Evolutionary conservation across 1,284 basidiomycete genomes (phyloP).

Genomic region (Irpex rosettiformis): DNA sequence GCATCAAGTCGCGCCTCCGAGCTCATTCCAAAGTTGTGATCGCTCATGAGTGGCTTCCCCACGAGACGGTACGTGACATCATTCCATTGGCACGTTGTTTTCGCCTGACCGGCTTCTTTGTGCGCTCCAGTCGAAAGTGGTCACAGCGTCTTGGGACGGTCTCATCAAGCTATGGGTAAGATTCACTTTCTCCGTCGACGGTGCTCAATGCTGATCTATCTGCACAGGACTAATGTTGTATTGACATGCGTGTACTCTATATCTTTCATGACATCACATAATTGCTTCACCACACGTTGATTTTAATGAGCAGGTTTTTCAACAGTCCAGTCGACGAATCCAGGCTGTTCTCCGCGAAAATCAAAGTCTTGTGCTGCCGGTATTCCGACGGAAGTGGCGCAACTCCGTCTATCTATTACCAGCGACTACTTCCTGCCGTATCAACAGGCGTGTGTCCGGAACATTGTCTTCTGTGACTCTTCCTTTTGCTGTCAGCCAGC

Average conservation of each 20-base stretch:
- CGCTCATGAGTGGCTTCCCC: constrained; percentile 96
- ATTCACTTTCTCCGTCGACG: background rate
- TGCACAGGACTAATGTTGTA: constrained; percentile 11
- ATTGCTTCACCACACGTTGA: background rate
- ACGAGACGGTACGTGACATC: constrained; percentile 79
- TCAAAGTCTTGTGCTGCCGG: background rate
- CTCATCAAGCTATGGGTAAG: constrained; percentile 91
- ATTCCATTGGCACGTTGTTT: constrained; percentile 2
- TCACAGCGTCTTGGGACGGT: constrained; percentile 97
- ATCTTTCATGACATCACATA: constrained; percentile 12
- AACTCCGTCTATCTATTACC: background rate
- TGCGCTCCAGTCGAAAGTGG: constrained; percentile 76
- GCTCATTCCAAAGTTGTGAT: constrained; percentile 96
- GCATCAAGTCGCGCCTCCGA: constrained; percentile 85
- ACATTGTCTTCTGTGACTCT: background rate
- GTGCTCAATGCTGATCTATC: constrained; percentile 1
- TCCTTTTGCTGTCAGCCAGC: background rate
- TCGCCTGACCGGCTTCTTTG: constrained; percentile 4
- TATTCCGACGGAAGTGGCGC: background rate
- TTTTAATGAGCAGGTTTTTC: background rate
- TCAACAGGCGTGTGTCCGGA: background rate
- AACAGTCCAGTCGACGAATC: background rate
- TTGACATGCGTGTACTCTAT: constrained; percentile 6
- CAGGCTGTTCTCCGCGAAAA: background rate
- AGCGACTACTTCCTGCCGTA: background rate